A percentile compares a stretch with the other conserved stretches of the same genome.
phyloP scores from a whole-genome alignment of 2,329 filamentous ascomycete genomes.

The Ilyonectria sp. region DNA sequence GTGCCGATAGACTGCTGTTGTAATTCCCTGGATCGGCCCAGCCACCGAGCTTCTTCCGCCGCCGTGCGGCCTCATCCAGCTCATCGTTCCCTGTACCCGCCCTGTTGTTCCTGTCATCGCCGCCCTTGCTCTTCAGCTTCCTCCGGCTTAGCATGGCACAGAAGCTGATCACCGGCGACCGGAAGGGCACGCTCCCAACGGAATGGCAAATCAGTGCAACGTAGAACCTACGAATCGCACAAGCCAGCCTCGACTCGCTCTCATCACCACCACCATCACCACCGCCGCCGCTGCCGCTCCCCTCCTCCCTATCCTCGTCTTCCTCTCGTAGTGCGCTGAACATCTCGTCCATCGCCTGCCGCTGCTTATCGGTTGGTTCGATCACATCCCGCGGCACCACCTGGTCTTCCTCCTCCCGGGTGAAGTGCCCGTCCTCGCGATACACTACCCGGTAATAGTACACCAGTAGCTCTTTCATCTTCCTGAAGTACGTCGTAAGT shows the following conservation, averaged over 20 bases:
- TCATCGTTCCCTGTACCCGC: no score
- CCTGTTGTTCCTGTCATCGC: no score
- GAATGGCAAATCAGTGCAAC: slow-evolving; percentile 1
- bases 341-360: slow-evolving; percentile 13
- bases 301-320: background rate
- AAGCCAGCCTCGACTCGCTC: background rate
- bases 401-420: background rate
- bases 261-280: background rate
- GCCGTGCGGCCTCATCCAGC: no score
- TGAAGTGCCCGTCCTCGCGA: slow-evolving; percentile 20
- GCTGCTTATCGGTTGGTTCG: slow-evolving; percentile 14
- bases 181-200: slow-evolving; percentile 5
- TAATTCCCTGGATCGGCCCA: slow-evolving; percentile 4
- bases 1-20: slow-evolving; percentile 18
- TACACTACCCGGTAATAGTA: slow-evolving; percentile 26
- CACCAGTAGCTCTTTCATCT: slow-evolving; percentile 23
- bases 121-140: no score
- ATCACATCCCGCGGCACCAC: slow-evolving; percentile 16
- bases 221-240: slow-evolving; percentile 10
- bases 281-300: background rate
- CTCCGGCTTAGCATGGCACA: slow-evolving; percentile 8
- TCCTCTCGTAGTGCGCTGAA: background rate
- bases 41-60: no score
- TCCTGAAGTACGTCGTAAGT: slow-evolving; percentile 16
- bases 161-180: slow-evolving; percentile 11